Percentiles rank a stretch among this genome's conserved stretches.
These are phyloP conservation scores for Hymenoscyphus fraxineus DNA, from an alignment of 2,329 filamentous ascomycete genomes.

Conservation along the genomic window DNA sequence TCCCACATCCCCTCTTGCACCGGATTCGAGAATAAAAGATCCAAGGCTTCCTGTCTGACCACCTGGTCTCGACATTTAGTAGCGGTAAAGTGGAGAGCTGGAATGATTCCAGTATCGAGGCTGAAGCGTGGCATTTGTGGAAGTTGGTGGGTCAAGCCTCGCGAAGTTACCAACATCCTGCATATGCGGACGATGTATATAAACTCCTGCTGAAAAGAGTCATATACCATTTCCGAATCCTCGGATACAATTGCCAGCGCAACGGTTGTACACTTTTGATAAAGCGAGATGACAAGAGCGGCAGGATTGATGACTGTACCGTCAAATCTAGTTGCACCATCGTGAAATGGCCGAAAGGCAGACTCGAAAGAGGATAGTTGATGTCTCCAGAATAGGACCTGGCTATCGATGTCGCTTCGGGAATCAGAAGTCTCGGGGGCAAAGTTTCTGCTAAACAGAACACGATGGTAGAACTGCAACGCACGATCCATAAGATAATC, in stretches of 20 bases:
- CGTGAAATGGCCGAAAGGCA: constrained; percentile 28
- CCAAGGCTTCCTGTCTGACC: constrained; percentile 57
- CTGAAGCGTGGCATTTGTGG: constrained; percentile 49
- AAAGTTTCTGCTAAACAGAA: constrained; percentile 25
- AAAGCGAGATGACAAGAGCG: constrained; percentile 25
- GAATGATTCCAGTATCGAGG: constrained; percentile 60
- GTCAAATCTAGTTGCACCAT: constrained; percentile 21
- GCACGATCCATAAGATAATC: constrained; percentile 32
- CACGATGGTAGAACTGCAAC: constrained; percentile 29
- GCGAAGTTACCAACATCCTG: constrained; percentile 15
- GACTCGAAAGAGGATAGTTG: constrained; percentile 24
- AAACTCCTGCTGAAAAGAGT: constrained; percentile 25
- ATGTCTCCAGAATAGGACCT: constrained; percentile 18
- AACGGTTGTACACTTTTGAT: constrained; percentile 25
- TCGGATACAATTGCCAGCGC: constrained; percentile 20
- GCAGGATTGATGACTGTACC: constrained; percentile 25
- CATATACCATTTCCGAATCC: constrained; percentile 30
- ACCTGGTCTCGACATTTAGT: constrained; percentile 60
- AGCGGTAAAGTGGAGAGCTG: constrained; percentile 62
- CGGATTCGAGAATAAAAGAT: constrained; percentile 54
- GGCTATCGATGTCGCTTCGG: constrained; percentile 15
- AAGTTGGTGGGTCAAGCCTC: constrained; percentile 17
- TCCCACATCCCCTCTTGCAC: constrained; percentile 69
- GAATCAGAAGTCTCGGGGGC: constrained; percentile 20
- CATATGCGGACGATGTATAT: constrained; percentile 26